Evolutionary conservation across 306 rosid species (phyloP).

Genomic region (Quercus rubra): DNA sequence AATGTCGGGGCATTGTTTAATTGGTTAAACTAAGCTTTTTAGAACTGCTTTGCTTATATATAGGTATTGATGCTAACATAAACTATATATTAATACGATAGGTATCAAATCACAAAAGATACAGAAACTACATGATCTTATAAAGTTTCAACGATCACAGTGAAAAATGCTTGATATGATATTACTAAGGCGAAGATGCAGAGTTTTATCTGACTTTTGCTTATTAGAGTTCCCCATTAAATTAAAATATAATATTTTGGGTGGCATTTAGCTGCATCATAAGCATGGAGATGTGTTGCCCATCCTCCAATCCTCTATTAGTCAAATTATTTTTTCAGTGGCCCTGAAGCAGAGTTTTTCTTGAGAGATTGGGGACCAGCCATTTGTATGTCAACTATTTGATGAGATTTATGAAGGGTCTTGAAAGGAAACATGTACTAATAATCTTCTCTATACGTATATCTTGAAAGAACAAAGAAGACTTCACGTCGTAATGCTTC

Average conservation of each 20-base stretch:
- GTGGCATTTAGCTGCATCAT: background rate
- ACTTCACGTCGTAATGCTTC: background rate
- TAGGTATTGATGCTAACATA: constrained; percentile 43
- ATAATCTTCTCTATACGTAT: background rate
- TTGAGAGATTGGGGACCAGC: background rate
- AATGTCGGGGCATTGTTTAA: constrained; percentile 27
- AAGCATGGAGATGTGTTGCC: background rate
- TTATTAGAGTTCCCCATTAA: background rate
- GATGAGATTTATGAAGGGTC: background rate
- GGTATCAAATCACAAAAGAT: constrained; percentile 7
- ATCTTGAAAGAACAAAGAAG: background rate
- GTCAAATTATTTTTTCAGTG: background rate
- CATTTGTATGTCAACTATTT: background rate
- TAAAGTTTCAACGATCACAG: constrained; percentile 21
- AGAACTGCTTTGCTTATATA: constrained; percentile 29
- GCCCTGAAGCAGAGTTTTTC: background rate
- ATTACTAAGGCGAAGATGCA: constrained; percentile 5
- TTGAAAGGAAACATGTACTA: background rate
- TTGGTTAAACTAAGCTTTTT: constrained; percentile 20
- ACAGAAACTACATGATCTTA: constrained; percentile 28
- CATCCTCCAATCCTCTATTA: background rate
- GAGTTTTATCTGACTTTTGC: background rate
- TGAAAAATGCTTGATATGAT: constrained; percentile 30
- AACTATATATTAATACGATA: constrained; percentile 31
- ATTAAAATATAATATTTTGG: background rate